Evolutionary conservation across 2,329 filamentous ascomycete species (phyloP).

Genomic region (Aquanectria penicillioides): DNA sequence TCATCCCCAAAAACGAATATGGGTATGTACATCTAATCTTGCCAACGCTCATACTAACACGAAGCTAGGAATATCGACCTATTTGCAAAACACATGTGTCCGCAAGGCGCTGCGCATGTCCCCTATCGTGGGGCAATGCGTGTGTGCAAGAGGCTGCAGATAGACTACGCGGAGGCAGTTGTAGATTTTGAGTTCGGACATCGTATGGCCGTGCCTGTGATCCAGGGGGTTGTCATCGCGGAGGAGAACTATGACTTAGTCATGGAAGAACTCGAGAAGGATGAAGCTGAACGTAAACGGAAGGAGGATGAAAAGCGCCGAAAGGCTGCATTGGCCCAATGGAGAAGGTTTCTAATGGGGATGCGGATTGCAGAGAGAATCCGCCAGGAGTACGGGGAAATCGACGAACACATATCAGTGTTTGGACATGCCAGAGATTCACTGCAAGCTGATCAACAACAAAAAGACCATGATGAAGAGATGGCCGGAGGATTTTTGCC

Average conservation of each 20-base stretch:
- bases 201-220: conserved; percentile 90
- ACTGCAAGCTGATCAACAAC: conserved; percentile 24
- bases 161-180: conserved; percentile 94
- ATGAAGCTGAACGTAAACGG: conserved; percentile 77
- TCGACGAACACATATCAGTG: conserved; percentile 62
- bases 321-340: conserved; percentile 77
- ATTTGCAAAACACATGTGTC: conserved; percentile 94
- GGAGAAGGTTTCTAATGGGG: conserved; percentile 89
- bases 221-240: conserved; percentile 89
- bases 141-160: conserved; percentile 83
- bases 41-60: conserved; percentile 31
- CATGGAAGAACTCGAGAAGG: conserved; percentile 80
- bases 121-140: conserved; percentile 80
- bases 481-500: conserved; percentile 71
- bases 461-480: conserved; percentile 55
- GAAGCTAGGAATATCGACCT: conserved; percentile 82
- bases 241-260: conserved; percentile 80
- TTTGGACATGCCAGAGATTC: conserved; percentile 59
- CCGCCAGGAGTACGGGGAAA: conserved; percentile 77
- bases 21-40: conserved; percentile 56
- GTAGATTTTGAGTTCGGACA: conserved; percentile 97
- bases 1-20: conserved; percentile 93
- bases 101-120: conserved; percentile 82
- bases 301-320: conserved; percentile 87
- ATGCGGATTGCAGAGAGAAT: conserved; percentile 84